Evolutionary conservation across 176 grass and related monocot species (phyloP).

Genomic region (Ampelocalamus luodianensis): DNA sequence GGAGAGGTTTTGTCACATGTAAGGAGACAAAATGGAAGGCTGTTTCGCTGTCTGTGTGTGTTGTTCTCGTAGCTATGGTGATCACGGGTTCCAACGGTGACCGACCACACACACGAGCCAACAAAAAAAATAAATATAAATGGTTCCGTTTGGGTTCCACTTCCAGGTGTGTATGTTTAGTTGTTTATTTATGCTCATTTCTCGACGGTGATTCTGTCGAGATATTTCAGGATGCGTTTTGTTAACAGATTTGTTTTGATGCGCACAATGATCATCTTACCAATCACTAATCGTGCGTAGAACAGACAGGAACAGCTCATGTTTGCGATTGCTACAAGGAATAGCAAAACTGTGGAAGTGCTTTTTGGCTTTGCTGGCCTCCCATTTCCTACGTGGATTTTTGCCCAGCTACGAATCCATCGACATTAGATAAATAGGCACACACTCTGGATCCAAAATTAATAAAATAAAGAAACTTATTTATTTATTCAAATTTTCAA

Average conservation of each 20-base stretch:
- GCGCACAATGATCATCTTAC: neutral
- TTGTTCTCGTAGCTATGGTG: neutral
- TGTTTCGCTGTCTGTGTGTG: neutral
- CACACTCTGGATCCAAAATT: too few species aligned
- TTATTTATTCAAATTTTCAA: too few species aligned
- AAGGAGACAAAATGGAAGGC: constrained; percentile 19
- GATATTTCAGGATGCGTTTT: neutral
- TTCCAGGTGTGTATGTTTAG: neutral
- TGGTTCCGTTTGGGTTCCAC: neutral
- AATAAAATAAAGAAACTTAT: too few species aligned
- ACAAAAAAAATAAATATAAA: too few species aligned
- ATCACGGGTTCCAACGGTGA: constrained; percentile 29
- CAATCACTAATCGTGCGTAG: too few species aligned
- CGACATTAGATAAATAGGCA: too few species aligned
- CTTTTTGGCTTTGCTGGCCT: neutral
- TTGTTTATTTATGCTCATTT: neutral
- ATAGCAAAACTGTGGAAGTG: neutral
- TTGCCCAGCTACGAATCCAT: neutral
- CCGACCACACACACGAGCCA: neutral
- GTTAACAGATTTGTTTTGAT: neutral
- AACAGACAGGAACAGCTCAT: neutral
- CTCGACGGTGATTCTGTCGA: neutral
- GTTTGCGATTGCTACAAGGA: constrained; percentile 1
- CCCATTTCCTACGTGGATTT: neutral
- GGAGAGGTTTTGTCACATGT: constrained; percentile 7